Evolutionary conservation across 2,329 filamentous ascomycete genomes (phyloP).

Genomic region (Pyrenochaeta sp.): DNA sequence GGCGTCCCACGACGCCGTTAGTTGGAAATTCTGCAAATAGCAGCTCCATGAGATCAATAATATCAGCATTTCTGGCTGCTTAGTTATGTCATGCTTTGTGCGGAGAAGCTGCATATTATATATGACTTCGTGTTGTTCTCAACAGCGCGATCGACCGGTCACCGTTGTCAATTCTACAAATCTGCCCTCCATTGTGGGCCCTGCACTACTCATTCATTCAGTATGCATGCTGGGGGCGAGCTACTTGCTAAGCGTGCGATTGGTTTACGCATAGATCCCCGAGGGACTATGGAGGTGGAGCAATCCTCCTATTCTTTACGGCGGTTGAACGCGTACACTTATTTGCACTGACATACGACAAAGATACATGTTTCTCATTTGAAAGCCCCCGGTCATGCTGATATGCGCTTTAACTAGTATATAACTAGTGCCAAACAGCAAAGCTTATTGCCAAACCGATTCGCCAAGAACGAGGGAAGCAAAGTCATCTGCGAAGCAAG

Average conservation of each 20-base stretch:
- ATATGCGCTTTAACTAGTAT: neutral
- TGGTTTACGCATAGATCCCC: neutral
- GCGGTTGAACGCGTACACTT: neutral
- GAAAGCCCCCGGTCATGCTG: neutral
- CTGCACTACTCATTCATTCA: neutral
- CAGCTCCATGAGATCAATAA: neutral
- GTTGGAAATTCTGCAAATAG: neutral
- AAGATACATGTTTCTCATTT: slow-evolving; percentile 1
- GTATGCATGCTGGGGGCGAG: neutral
- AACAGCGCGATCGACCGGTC: neutral
- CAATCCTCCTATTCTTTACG: neutral
- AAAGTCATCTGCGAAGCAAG: slow-evolving; percentile 1
- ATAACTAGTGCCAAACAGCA: neutral
- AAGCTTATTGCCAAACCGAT: neutral
- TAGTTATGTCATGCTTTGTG: neutral
- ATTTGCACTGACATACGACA: neutral
- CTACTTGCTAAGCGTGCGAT: neutral
- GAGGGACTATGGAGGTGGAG: neutral
- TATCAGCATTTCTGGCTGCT: neutral
- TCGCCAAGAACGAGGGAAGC: neutral
- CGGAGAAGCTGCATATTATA: neutral
- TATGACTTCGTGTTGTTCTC: neutral
- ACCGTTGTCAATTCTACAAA: neutral
- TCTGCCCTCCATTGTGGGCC: neutral
- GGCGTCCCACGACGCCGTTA: too few species aligned